Percentiles rank a stretch among this genome's conserved stretches.
Evolutionary conservation across 1,284 basidiomycete genomes (phyloP).

Genomic region (Fomitopsis palustris): DNA sequence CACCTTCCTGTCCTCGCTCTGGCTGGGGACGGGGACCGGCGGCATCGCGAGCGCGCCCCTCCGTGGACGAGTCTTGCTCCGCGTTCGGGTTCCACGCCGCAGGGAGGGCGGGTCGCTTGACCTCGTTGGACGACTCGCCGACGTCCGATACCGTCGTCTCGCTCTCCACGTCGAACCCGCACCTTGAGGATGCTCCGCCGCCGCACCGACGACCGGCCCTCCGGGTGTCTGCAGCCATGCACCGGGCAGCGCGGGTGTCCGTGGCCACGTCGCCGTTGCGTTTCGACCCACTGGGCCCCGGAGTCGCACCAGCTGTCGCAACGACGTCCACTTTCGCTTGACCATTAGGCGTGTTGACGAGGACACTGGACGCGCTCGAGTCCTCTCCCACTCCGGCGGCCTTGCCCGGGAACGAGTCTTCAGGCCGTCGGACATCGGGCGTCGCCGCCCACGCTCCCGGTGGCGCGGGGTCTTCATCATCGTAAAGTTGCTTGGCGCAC

Average conservation of each 20-base stretch:
- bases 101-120: constrained; percentile 1
- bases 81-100: constrained; percentile 2
- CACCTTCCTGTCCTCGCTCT: background rate
- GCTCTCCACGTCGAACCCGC: constrained; percentile 56
- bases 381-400: constrained; percentile 17
- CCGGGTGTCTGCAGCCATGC: constrained; percentile 62
- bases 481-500: constrained; percentile 29
- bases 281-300: background rate
- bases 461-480: constrained; percentile 56
- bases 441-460: constrained; percentile 70
- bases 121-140: constrained; percentile 20
- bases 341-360: background rate
- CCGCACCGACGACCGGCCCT: constrained; percentile 29
- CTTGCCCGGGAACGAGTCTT: constrained; percentile 17
- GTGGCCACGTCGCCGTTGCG: constrained; percentile 24
- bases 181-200: constrained; percentile 51
- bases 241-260: constrained; percentile 70
- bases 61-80: background rate
- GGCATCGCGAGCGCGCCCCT: background rate
- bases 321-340: constrained; percentile 7
- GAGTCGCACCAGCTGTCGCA: constrained; percentile 12
- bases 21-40: background rate
- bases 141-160: constrained; percentile 37
- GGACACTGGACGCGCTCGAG: constrained; percentile 8
- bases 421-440: constrained; percentile 36